Evolutionary conservation across 495 filamentous ascomycete genomes (phyloP), one percentile per base, ranked within the genome.

Genomic region (Lichenothelia convexa): DNA sequence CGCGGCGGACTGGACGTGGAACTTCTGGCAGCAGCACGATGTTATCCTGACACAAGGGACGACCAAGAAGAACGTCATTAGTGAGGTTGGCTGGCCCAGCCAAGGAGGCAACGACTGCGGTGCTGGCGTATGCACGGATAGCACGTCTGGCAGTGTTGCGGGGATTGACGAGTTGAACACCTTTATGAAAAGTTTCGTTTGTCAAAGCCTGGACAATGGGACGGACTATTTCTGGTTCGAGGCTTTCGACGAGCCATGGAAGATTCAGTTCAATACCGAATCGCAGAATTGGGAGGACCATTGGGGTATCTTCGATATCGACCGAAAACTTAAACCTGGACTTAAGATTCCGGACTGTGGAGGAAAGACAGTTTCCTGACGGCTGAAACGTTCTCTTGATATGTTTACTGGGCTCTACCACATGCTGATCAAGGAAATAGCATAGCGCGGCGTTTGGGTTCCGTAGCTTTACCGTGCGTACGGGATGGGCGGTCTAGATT

Each of bases 221-320:
- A 94, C 84, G 0, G 72, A 86, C 27, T 97, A 93, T 52, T 94
- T 93, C 51, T 94, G 86, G 89, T 93, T 93, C 49, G 78, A 84
- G 55, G 82, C 84, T 12, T 94, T 93, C 49, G 86, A 93, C 48
- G 86, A 93, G 58, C 83, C 86, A 2, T 97, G 89, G 89, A 94
- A 94, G 59, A 57, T 78, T 18, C 41, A 45, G 18, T 91, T 70
- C 55, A 76, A 97, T 50, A 62, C 56, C 2, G 50, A 27, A 8
- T 32, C 58, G 1, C 71, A 85, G 57, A 63, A 80, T 38, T 94
- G 86, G 86, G 89, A 97, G 58, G 82, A 91, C 48, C 79, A 93
- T 49, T 95, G 87, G 87, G 89, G 89, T 20, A 58, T 97, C 16
- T 75, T 97, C 72, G 83, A 92, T 54, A 65, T 80, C 1, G 72